Base-by-base conservation (phyloP, 768 basidiomycete species). In the Hypholoma fasciculare region DNA sequence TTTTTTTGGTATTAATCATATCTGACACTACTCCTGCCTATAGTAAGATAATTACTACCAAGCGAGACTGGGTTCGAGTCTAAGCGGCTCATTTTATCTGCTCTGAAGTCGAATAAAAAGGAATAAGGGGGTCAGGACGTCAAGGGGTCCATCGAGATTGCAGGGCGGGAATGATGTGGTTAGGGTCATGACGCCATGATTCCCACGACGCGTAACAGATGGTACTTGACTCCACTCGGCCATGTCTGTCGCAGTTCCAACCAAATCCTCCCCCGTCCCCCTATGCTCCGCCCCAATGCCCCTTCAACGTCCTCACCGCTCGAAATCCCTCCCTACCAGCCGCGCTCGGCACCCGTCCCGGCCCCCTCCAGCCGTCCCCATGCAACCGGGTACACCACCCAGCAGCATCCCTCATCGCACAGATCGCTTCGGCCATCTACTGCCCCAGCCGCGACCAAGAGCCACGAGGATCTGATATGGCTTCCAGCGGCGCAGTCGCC, bases 361-460 rank as follows among this genome's bases (percentile, higher is more conserved):
- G 46, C 20, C 46, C 54, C 30, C 17, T 17, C 34, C 7, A 56
- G 57, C 19, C 60, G 60, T 43, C 53, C 59, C 14, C 67, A 61
- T 49, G 52, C 59, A 4, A 42, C 63, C 0, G 58, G 53, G 5
- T 65, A 59, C 19, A 63, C 59, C 36, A 57, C 60, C 7, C 63
- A 62, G 48, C 63, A 66, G 48, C 64, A 63, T 46, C 39, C 60
- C 12, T 44, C 63, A 27, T 53, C 67, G n/a, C 67, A 67, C 40
- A 71, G 69, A 48, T 58, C 61, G 17, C 50, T 61, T 50, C 68
- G 75, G 42, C 75, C 77, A 34, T 73, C 76, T 8, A 76, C 76
- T 13, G 74, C 77, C 3, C 75, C 77, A 11, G 65, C 81, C 1
- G 43, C 50, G 7, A 17, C 20, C 17, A 38, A 36, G 4, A 38